Evolutionary conservation across 306 rosid genomes (phyloP), one percentile per base, ranked within the genome.

Genomic region (Abrus precatorius): DNA sequence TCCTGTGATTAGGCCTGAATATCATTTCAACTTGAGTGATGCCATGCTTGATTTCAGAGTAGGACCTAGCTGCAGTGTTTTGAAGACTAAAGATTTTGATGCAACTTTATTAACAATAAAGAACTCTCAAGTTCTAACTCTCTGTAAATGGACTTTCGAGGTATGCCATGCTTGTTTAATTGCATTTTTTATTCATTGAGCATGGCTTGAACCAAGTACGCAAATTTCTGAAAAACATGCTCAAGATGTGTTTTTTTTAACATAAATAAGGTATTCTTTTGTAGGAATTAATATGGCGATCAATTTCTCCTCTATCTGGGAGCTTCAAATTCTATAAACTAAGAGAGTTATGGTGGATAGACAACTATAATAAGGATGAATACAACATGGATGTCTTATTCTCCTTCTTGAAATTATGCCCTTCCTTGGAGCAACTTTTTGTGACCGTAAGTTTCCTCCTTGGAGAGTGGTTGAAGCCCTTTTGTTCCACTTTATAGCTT

Each of bases 281-380:
- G 82, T 80, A 92, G 97, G 87, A 74, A 71, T 45, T 94, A 85
- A 88, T 92, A 61, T 90, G 92, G 89, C 98, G 94, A 10, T 88
- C 90, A n/a, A 63, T 91, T 85, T 86, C 61, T 28, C 77, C 87
- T 30, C 41, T 83, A 67, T 45, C 54, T 52, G 86, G 86, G 56
- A 79, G 81, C 78, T 92, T 94, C 79, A 73, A 76, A 45, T 94
- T 94, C 83, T 94, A 94, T 40, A 88, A 84, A 40, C 61, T 94
- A 82, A 84, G 83, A 79, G 92, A 90, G 78, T 59, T 94, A 69
- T 77, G 92, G 92, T 90, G 97, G 98, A 92, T 94, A 60, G 92
- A 84, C 67, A 81, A 69, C 67, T 56, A 54, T 36, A 66, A 88
- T 20, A 82, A 85, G 56, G 86, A 72, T 81, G 88, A 72, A 66